Base-by-base conservation (phyloP, 2,329 filamentous ascomycete genomes). In the Aspergillus sojae region DNA sequence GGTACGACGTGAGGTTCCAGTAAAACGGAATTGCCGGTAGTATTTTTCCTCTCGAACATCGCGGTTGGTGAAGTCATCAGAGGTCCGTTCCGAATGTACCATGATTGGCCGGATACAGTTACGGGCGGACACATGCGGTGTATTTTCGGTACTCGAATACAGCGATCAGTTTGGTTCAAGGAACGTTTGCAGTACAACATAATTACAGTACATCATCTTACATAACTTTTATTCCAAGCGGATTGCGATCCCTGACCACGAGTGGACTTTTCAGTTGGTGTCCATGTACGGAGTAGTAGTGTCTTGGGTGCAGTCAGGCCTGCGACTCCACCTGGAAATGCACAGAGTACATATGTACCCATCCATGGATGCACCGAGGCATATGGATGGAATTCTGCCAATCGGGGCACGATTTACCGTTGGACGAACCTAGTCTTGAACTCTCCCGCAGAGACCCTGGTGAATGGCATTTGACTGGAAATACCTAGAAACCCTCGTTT, bases 11-110 rank as follows among this genome's bases (percentile, higher is more conserved):
- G 21, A 50, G 53, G 26, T 39, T 43, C 26, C 26, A 28, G 48
- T 39, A 54, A 39, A 41, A n/a, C 21, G 14, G 32, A 46, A 46
- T 21, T 23, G n/a, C 23, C 23, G 48, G 43, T 23, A 21, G n/a
- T 28, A 61, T 58, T 65, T 62, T 64, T 60, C 60, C 59, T 64
- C 28, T 52, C 16, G 39, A 57, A 39, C 39, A 48, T 58, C 57
- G 57, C 54, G 52, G 56, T 65, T 62, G 58, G 63, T 70, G 68
- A 70, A 65, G 68, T 70, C 68, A 70, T 68, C 61, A 61, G 11
- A 56, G 50, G 46, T 59, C 39, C 46, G 43, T 41, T 43, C 36
- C 36, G 61, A 30, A 28, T 45, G 52, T 54, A 45, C 39, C 45
- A 50, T 62, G 62, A 67, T 69, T 69, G 66, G 67, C 21, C 32